Conservation (phyloP, 2,329 filamentous ascomycete genomes). For the Diaporthe helianthi region DNA sequence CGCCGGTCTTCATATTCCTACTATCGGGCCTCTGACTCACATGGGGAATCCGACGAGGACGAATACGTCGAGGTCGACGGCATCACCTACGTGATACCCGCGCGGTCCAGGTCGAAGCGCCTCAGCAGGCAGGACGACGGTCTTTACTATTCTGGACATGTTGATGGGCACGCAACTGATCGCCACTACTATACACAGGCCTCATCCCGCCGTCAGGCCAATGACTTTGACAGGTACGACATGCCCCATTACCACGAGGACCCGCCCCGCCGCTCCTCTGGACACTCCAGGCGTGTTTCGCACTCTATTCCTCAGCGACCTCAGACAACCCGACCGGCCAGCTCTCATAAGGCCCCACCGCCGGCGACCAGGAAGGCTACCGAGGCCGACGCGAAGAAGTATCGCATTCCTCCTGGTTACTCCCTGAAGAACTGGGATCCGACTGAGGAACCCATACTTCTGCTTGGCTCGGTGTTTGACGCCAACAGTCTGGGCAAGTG, state of each 20-base stretch:
- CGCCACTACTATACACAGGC: conserved; percentile 62
- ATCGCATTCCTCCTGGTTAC: conserved; percentile 86
- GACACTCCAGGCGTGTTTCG: conserved; percentile 55
- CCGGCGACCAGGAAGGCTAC: conserved; percentile 54
- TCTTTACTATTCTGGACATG: conserved; percentile 50
- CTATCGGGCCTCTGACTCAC: conserved; percentile 63
- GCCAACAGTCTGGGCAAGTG: conserved; percentile 97
- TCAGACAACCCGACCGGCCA: conserved; percentile 57
- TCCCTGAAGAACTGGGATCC: conserved; percentile 99
- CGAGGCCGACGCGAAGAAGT: conserved; percentile 65
- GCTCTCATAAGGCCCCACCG: conserved; percentile 49
- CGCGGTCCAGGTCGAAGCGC: conserved; percentile 56
- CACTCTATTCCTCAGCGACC: conserved; percentile 59
- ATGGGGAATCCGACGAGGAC: conserved; percentile 72
- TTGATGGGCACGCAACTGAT: conserved; percentile 66
- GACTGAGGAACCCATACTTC: conserved; percentile 88
- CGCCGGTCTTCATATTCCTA: conserved; percentile 65
- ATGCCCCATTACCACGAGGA: conserved; percentile 53
- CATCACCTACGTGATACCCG: conserved; percentile 60
- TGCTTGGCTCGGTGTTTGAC: conserved; percentile 95
- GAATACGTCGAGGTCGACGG: conserved; percentile 63
- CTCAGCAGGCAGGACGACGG: conserved; percentile 40
- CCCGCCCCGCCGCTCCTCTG: conserved; percentile 47
- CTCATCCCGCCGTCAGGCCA: conserved; percentile 38
- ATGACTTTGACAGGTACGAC: conserved; percentile 49